Base-by-base conservation (phyloP, 106 monocot species). In the Dendrobium huoshanense region DNA sequence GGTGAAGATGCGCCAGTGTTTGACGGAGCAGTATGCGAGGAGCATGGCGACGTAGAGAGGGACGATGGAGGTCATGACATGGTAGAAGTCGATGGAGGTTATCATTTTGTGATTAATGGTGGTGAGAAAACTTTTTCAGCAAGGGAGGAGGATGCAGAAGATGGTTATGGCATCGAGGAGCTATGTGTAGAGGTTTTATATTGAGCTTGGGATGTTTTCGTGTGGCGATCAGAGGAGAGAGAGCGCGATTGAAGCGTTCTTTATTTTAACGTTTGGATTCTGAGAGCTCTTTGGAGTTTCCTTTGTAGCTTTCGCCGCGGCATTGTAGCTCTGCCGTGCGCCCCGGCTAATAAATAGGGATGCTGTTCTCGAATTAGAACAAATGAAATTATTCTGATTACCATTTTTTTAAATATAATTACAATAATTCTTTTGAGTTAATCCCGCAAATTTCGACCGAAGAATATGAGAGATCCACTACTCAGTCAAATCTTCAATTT, bases 21-120 rank as follows among this genome's bases (percentile, higher is more conserved):
- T 85, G 31, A 91, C 90, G 19, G 88, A 88, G 6, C 85, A 85
- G 77, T 88, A 91, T 29, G 90, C 90, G 18, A 91, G 84, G 41
- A 91, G 84, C 90, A 91, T 91, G 25, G 90, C 90, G 78, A 91
- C 90, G 90, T 91, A 88, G 5, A 91, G 86, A 49, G 91, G 91
- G 75, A 91, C 91, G 77, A 91, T 78, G 18, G 91, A 88, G 78
- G 91, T 91, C 91, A 91, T 88, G 37, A 91, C 91, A 37, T 91
- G 86, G 86, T 91, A 91, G 84, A 91, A 91, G 67, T 91, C 91
- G 13, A 54, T 1, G 2, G 51, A 31, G 19, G 72, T 91, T 22
- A 91, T 91, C 91, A 91, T 91, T 75, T 81, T 67, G 20, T 9
- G 56, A 24, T 51, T 51, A 51, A 51, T 51, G 51, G 51, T 15